Percentiles rank a stretch among this genome's conserved stretches.
These are phyloP conservation scores for Curvularia spicifera DNA, from an alignment of 2,329 filamentous ascomycete species.

Conservation along the genomic window DNA sequence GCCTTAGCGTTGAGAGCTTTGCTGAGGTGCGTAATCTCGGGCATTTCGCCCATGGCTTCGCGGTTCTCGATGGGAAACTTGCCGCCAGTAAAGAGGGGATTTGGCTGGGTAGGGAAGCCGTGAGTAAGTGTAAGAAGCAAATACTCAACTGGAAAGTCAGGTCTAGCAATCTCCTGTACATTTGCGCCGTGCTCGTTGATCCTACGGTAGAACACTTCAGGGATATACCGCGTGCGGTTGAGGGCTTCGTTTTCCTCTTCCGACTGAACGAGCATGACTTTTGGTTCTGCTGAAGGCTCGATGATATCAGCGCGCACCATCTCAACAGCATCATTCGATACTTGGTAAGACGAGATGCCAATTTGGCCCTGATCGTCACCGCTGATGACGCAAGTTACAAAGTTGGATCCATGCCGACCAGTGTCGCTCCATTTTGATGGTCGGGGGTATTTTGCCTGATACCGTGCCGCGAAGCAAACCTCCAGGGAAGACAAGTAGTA, in stretches of 20 bases:
- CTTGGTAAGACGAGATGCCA: slow-evolving; percentile 88
- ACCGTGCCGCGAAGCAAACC: slow-evolving; percentile 83
- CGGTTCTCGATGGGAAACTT: slow-evolving; percentile 92
- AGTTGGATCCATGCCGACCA: slow-evolving; percentile 91
- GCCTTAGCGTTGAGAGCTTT: slow-evolving; percentile 69
- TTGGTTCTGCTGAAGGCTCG: slow-evolving; percentile 91
- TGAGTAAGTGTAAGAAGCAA: slow-evolving; percentile 94
- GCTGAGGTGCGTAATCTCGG: slow-evolving; percentile 74
- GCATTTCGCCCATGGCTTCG: slow-evolving; percentile 81
- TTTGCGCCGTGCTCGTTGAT: slow-evolving; percentile 97
- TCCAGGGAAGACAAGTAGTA: slow-evolving; percentile 94
- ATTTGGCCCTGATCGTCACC: slow-evolving; percentile 91
- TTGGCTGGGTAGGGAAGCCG: slow-evolving; percentile 84
- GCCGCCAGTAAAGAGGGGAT: slow-evolving; percentile 73
- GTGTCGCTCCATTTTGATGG: slow-evolving; percentile 97
- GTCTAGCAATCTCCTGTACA: slow-evolving; percentile 96
- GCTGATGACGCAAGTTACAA: slow-evolving; percentile 95
- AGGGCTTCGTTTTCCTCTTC: slow-evolving; percentile 83
- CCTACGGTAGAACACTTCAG: slow-evolving; percentile 93
- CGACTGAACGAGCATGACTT: slow-evolving; percentile 90
- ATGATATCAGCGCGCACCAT: slow-evolving; percentile 96
- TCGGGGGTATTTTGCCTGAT: slow-evolving; percentile 88
- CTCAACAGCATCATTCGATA: slow-evolving; percentile 92
- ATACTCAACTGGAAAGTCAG: slow-evolving; percentile 95
- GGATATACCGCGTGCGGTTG: slow-evolving; percentile 82